Evolutionary conservation across 352 stramenopile species (phyloP), one percentile per base, ranked within the genome.

Genomic region (Globisporangium emineosum): DNA sequence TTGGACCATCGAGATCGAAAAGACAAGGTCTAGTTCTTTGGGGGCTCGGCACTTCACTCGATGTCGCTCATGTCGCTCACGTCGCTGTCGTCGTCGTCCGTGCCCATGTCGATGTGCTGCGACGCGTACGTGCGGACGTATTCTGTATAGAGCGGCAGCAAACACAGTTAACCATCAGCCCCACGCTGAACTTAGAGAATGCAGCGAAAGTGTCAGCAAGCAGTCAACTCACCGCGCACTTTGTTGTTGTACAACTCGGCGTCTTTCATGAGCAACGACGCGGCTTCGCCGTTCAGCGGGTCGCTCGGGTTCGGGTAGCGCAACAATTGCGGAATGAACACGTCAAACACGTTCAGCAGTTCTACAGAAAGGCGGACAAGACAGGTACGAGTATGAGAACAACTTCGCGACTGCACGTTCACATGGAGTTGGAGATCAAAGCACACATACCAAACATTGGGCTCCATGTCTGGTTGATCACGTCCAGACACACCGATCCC

Each of bases 401-500:
- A 12, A 42, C 25, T 23, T n/a, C n/a, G n/a, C n/a, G n/a, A n/a
- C n/a, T n/a, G n/a, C n/a, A n/a, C n/a, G n/a, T n/a, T n/a, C n/a
- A n/a, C n/a, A n/a, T n/a, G n/a, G n/a, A n/a, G n/a, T n/a, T n/a
- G n/a, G n/a, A n/a, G n/a, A n/a, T n/a, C n/a, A n/a, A n/a, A n/a
- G 15, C 27, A 9, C 15, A 50, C 79, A 60, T 52, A 96, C 88
- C 89, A 58, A 97, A 98, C 87, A 98, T 96, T 19, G 92, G 92
- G 59, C 88, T 98, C 92, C 92, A 98, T 10, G 92, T 98, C 69
- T 98, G 91, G 75, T 98, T 98, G 70, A 98, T 98, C 50, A 98
- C 92, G 61, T 98, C 91, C 63, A 98, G 69, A 60, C 92, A 98
- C 21, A 98, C 90, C 13, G 91, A 97, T 27, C 92, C 92, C 12